Evolutionary conservation across 345 rosid species (phyloP).

Genomic region (Melastoma malabathricum): DNA sequence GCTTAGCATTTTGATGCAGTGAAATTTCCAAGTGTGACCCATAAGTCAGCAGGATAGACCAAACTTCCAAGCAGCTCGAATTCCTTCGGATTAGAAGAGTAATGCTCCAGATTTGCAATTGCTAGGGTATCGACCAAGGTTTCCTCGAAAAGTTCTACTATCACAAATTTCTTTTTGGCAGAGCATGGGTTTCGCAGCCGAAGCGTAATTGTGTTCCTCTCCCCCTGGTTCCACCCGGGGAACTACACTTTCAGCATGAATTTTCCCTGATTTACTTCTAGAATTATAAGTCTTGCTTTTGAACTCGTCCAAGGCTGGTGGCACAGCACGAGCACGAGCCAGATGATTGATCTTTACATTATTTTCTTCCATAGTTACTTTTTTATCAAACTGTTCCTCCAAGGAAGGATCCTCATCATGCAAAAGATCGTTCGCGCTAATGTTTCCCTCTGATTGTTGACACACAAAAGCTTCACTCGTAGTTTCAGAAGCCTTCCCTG

Average conservation of each 20-base stretch:
- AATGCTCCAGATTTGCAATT: slow-evolving; percentile 87
- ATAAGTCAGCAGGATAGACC: slow-evolving; percentile 72
- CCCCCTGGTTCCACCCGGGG: slow-evolving; percentile 93
- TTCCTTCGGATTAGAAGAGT: slow-evolving; percentile 75
- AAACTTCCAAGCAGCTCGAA: slow-evolving; percentile 81
- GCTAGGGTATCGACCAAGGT: slow-evolving; percentile 68
- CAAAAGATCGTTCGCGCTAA: neutral
- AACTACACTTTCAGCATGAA: slow-evolving; percentile 46
- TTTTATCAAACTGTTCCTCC: slow-evolving; percentile 12
- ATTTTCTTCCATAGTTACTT: slow-evolving; percentile 16
- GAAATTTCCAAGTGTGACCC: slow-evolving; percentile 79
- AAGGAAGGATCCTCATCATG: slow-evolving; percentile 13
- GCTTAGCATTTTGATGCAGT: slow-evolving; percentile 77
- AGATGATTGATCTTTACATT: slow-evolving; percentile 28
- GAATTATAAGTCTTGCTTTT: slow-evolving; percentile 66
- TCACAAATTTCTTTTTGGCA: slow-evolving; percentile 69
- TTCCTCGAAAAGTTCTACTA: slow-evolving; percentile 94
- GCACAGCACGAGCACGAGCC: slow-evolving; percentile 44
- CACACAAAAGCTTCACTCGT: too few relatives aligned
- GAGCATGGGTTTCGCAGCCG: slow-evolving; percentile 87
- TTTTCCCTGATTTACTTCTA: slow-evolving; percentile 44
- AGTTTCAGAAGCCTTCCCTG: neutral
- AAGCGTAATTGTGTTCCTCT: slow-evolving; percentile 77
- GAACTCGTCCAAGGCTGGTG: slow-evolving; percentile 80
- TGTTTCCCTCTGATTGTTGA: too few relatives aligned